phyloP scores from a whole-genome alignment of 805 yeast genomes.

The Candida ficus region DNA sequence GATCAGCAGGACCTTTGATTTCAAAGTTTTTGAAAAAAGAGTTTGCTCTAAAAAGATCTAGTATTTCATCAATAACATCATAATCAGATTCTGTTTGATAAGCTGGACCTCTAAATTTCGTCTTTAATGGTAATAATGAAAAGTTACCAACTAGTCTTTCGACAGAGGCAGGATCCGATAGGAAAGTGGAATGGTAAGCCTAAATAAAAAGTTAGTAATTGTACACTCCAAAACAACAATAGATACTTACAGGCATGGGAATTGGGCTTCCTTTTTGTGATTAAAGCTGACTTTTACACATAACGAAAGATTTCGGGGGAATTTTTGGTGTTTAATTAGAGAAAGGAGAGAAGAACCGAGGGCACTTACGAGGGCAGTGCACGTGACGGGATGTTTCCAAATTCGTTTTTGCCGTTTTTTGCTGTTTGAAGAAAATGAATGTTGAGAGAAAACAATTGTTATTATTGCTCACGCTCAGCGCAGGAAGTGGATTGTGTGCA shows the following conservation, averaged over 20 bases:
- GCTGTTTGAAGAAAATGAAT: background rate
- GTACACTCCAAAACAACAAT: background rate
- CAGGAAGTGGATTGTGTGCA: background rate
- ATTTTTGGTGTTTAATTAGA: background rate
- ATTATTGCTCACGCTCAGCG: no score
- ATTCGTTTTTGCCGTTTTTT: slow-evolving; percentile 3
- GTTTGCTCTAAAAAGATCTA: slow-evolving; percentile 92
- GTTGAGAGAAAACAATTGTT: no score
- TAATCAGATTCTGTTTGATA: slow-evolving; percentile 72
- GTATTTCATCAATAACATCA: slow-evolving; percentile 86
- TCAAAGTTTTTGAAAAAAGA: slow-evolving; percentile 96
- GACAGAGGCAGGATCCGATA: slow-evolving; percentile 52
- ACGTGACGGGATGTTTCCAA: background rate
- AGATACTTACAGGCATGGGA: slow-evolving; percentile 13
- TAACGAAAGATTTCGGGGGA: slow-evolving; percentile 10
- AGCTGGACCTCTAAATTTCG: slow-evolving; percentile 88
- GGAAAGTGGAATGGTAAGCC: slow-evolving; percentile 79
- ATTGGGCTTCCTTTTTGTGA: no score
- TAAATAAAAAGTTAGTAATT: slow-evolving; percentile 12
- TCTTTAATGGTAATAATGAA: slow-evolving; percentile 77
- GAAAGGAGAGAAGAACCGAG: background rate
- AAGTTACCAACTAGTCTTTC: slow-evolving; percentile 70
- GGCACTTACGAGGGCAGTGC: background rate
- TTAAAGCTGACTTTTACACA: background rate
- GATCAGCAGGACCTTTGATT: slow-evolving; percentile 91